Conservation (phyloP, 306 rosid species). For the Cicer arietinum region DNA sequence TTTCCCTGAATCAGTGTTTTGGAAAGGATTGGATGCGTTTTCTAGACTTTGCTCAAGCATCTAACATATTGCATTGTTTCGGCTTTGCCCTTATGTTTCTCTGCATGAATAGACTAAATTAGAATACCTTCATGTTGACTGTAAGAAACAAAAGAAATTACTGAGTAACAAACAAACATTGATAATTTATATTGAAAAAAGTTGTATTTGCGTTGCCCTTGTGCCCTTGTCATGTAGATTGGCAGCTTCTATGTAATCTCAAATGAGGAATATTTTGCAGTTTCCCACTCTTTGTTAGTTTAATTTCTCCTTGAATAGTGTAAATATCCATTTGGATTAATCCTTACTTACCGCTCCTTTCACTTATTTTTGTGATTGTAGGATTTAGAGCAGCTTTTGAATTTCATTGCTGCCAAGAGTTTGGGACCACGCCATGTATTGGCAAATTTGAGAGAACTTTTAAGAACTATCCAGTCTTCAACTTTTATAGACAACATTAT, state of each 20-base stretch:
- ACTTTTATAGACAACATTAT: constrained; percentile 65
- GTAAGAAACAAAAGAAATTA: background rate
- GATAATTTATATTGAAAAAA: background rate
- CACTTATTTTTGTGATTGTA: constrained; percentile 45
- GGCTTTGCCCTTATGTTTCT: constrained; percentile 13
- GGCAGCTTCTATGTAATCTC: constrained; percentile 3
- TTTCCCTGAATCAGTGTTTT: constrained; percentile 18
- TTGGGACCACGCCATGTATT: constrained; percentile 91
- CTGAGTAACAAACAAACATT: no score
- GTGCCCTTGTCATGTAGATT: constrained; percentile 2
- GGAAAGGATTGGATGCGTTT: constrained; percentile 11
- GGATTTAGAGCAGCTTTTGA: constrained; percentile 97
- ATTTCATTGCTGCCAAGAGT: constrained; percentile 82
- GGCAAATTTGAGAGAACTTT: constrained; percentile 94
- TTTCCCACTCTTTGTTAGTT: constrained; percentile 7
- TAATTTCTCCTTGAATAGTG: constrained; percentile 1
- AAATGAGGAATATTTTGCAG: constrained; percentile 20
- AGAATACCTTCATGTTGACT: background rate
- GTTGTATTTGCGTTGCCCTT: constrained; percentile 31
- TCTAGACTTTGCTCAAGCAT: background rate
- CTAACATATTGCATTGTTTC: constrained; percentile 8
- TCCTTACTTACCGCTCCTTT: constrained; percentile 32
- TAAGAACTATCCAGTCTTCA: constrained; percentile 77
- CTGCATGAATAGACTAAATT: constrained; percentile 6
- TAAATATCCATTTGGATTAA: constrained; percentile 28